Base-by-base conservation (phyloP, 2,329 filamentous ascomycete genomes). In the Fusarium lateritium region DNA sequence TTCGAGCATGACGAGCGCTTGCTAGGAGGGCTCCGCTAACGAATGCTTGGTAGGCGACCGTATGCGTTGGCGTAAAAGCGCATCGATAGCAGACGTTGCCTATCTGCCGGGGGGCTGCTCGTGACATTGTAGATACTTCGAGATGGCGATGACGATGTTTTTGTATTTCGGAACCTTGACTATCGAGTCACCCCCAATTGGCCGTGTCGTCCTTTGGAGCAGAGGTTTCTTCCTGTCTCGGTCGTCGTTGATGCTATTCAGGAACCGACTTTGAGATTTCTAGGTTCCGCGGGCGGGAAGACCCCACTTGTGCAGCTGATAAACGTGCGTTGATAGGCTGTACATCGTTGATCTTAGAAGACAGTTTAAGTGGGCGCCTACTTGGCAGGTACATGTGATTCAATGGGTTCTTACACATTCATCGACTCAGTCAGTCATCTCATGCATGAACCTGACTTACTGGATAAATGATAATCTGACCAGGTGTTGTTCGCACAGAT, bases 41-140 rank as follows among this genome's bases (percentile, higher is more conserved):
- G 51, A 76, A 70, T 34, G 67, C 55, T 26, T 71, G 74, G 51
- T 59, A 73, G 50, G 69, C 26, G 43, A 73, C 51, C 60, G 70
- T 56, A 45, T 69, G 75, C 26, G 70, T 51, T 22, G 76, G 72
- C 47, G 80, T 69, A 63, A 78, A 77, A 53, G 83, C 73, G 73
- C 83, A 86, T 50, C 80, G 76, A 53, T 82, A 81, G 76, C 84
- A 85, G 54, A 84, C 67, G 57, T 81, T 78, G 69, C 79, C 72
- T 33, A 79, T 68, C 52, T 74, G 73, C 22, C 75, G 75, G 15
- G 76, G 71, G 34, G 58, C 72, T 57, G 78, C 74, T 73, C 77
- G 77, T 47, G 80, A 81, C 82, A 85, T 84, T n/a, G 62, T 76
- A 39, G 54, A 15, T 57, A 9, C 22, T 34, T 13, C 31, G 26